phyloP scores from a whole-genome alignment of 257 asterid species.

The Plantago major region DNA sequence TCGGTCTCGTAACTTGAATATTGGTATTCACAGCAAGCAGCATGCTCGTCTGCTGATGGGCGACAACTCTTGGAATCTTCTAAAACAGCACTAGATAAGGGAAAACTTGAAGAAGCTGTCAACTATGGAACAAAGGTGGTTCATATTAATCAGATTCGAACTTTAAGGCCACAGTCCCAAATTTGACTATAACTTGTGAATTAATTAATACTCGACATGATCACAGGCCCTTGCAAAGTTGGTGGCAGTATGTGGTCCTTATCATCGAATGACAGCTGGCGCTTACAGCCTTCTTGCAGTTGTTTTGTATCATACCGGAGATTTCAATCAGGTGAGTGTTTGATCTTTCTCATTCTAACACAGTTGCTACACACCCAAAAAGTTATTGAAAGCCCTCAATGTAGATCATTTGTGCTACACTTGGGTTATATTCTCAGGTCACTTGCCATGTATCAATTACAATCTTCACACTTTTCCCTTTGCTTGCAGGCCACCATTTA shows the following conservation, averaged over 20 bases:
- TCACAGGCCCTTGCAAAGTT: slow-evolving; percentile 80
- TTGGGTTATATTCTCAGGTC: neutral
- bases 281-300: slow-evolving; percentile 98
- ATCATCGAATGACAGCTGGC: slow-evolving; percentile 95
- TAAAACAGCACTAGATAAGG: slow-evolving; percentile 88
- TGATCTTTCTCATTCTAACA: slow-evolving; percentile 16
- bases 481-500: slow-evolving; percentile 79
- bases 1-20: slow-evolving; percentile 4
- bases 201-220: slow-evolving; percentile 1
- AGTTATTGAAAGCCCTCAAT: slow-evolving; percentile 3
- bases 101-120: slow-evolving; percentile 95
- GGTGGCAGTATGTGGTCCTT: slow-evolving; percentile 92
- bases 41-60: slow-evolving; percentile 96
- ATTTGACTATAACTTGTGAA: neutral
- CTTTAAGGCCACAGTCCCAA: neutral
- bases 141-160: slow-evolving; percentile 8
- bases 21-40: slow-evolving; percentile 72
- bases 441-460: slow-evolving; percentile 4
- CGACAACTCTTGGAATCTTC: slow-evolving; percentile 92
- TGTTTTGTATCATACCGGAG: slow-evolving; percentile 93
- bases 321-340: slow-evolving; percentile 77
- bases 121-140: slow-evolving; percentile 89
- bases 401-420: slow-evolving; percentile 11
- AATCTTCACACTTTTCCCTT: slow-evolving; percentile 22
- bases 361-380: slow-evolving; percentile 8